Evolutionary conservation across 805 yeast genomes (phyloP).

Genomic region (Pichia scutulata): DNA sequence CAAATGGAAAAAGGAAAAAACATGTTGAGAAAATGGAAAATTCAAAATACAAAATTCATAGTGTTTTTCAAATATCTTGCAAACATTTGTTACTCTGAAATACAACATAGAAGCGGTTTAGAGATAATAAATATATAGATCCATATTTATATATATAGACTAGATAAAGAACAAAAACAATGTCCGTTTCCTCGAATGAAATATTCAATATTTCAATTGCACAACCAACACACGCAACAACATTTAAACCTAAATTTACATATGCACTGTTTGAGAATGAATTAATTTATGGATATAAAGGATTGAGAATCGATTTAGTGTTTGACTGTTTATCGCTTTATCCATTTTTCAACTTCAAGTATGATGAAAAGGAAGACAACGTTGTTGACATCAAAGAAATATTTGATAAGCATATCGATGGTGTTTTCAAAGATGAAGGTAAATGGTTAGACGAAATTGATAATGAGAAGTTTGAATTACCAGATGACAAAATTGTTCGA

Average conservation of each 20-base stretch:
- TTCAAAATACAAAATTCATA: neutral
- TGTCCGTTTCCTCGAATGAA: neutral
- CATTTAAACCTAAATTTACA: slow-evolving; percentile 74
- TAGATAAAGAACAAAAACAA: neutral
- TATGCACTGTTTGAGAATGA: slow-evolving; percentile 92
- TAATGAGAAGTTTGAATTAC: slow-evolving; percentile 34
- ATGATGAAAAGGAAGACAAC: slow-evolving; percentile 42
- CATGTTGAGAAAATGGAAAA: neutral
- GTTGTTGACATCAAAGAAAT: slow-evolving; percentile 39
- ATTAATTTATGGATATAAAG: slow-evolving; percentile 76
- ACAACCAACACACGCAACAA: slow-evolving; percentile 48
- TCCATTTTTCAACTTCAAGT: slow-evolving; percentile 63
- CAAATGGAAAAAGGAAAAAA: neutral
- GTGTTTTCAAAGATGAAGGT: slow-evolving; percentile 54
- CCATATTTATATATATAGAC: neutral
- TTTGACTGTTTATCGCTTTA: slow-evolving; percentile 69
- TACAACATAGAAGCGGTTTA: no score
- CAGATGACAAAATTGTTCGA: slow-evolving; percentile 24
- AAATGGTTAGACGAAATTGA: slow-evolving; percentile 56
- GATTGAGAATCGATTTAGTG: slow-evolving; percentile 54
- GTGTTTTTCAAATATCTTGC: no score
- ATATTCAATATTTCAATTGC: slow-evolving; percentile 26
- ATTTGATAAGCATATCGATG: slow-evolving; percentile 46
- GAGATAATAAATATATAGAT: no score
- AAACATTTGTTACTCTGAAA: no score